A percentile compares a stretch with the other conserved stretches of the same genome.
These are phyloP conservation scores for Haplosporangium sp. DNA, from an alignment of 371 early-diverging fungal genomes.

Conservation along the genomic window DNA sequence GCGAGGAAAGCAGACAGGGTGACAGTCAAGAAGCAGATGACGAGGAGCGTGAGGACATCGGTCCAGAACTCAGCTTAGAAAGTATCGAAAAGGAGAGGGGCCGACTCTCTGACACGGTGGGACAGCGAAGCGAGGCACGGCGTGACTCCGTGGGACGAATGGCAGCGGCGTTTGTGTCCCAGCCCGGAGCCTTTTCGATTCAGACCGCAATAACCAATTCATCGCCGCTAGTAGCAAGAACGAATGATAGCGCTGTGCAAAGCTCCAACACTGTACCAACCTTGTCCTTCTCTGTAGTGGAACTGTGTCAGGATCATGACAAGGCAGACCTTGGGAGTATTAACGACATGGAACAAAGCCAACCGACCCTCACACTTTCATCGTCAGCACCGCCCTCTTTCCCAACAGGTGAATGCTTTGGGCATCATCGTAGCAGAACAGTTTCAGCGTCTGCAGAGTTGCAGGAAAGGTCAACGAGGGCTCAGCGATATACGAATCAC, in stretches of 20 bases:
- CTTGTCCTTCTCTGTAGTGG: slow-evolving; percentile 1
- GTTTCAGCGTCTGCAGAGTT: slow-evolving; percentile 31
- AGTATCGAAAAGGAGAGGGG: background rate
- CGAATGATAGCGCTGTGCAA: background rate
- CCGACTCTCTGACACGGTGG: background rate
- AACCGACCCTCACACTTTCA: background rate
- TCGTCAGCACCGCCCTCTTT: slow-evolving; percentile 23
- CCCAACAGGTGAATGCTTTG: background rate
- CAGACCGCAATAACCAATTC: slow-evolving; percentile 9
- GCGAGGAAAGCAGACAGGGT: background rate
- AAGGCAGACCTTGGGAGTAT: too few species aligned
- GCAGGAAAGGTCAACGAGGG: background rate
- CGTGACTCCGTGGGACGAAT: slow-evolving; percentile 42
- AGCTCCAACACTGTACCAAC: background rate
- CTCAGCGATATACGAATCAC: background rate
- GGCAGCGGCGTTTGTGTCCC: slow-evolving; percentile 46
- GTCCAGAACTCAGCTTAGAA: slow-evolving; percentile 16
- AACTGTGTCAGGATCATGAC: background rate
- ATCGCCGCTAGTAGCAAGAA: background rate
- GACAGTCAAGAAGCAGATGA: background rate
- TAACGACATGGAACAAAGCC: background rate
- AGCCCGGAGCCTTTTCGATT: slow-evolving; percentile 44
- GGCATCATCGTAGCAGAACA: slow-evolving; percentile 23
- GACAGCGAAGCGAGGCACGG: slow-evolving; percentile 2
- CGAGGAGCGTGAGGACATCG: slow-evolving; percentile 6